A percentile compares a stretch with the other conserved stretches of the same genome.
Evolutionary conservation across 2,329 filamentous ascomycete species (phyloP).

Genomic region (Karstenula rhodostoma): DNA sequence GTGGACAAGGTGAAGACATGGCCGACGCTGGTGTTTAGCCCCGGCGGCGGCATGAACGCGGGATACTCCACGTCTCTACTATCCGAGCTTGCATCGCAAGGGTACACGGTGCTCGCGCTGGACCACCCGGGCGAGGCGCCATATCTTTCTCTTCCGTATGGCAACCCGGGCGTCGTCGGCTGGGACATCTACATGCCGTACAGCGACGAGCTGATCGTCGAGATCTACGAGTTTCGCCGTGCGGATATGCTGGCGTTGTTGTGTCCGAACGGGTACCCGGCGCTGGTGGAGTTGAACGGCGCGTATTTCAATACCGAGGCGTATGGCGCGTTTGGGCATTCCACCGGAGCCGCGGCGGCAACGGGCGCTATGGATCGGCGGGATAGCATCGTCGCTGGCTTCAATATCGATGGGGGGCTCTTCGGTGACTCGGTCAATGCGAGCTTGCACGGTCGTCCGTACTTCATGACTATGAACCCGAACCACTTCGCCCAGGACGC

Average conservation of each 20-base stretch:
- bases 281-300: constrained; percentile 15
- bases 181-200: constrained; percentile 23
- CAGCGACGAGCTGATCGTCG: constrained; percentile 17
- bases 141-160: constrained; percentile 24
- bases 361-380: constrained; percentile 8
- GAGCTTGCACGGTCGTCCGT: background rate
- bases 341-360: constrained; percentile 10
- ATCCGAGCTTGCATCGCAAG: constrained; percentile 26
- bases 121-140: constrained; percentile 31
- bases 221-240: constrained; percentile 28
- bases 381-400: background rate
- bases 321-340: constrained; percentile 18
- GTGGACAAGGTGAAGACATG: background rate
- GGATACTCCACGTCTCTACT: constrained; percentile 19
- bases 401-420: constrained; percentile 11
- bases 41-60: constrained; percentile 27
- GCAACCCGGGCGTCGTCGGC: constrained; percentile 18
- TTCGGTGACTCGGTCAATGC: constrained; percentile 11
- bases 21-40: constrained; percentile 30
- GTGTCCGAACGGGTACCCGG: constrained; percentile 8
- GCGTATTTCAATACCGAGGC: constrained; percentile 21
- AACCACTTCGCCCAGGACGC: constrained; percentile 20
- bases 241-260: constrained; percentile 21
- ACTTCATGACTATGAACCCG: constrained; percentile 13
- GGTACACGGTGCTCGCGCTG: constrained; percentile 27